A percentile compares a stretch with the other conserved stretches of the same genome.
phyloP scores from a whole-genome alignment of 2,329 filamentous ascomycete species.

The Aspergillus pseudoglaucus region DNA sequence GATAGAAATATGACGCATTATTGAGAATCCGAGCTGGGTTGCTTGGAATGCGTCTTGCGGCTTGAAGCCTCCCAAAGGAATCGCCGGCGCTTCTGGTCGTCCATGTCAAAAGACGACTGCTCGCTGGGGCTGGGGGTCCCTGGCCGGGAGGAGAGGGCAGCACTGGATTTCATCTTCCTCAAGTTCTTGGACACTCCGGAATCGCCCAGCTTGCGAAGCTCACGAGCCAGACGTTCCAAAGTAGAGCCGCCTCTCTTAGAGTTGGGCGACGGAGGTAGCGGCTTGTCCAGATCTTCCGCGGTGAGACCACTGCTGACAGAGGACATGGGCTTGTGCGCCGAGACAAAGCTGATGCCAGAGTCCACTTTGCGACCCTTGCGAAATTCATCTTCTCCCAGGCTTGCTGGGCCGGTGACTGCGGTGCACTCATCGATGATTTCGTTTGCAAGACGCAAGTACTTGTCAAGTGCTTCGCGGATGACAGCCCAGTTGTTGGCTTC shows the following conservation, averaged over 20 bases:
- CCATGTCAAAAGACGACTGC: conserved; percentile 42
- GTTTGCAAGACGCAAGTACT: conserved; percentile 54
- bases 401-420: conserved; percentile 41
- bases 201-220: conserved; percentile 45
- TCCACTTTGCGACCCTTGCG: conserved; percentile 53
- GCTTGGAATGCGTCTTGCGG: conserved; percentile 25
- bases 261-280: conserved; percentile 33
- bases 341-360: conserved; percentile 57
- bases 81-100: conserved; percentile 43
- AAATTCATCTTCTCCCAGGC: conserved; percentile 25
- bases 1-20: conserved; percentile 2
- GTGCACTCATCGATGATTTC: conserved; percentile 56
- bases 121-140: conserved; percentile 29
- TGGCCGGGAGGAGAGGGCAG: conserved; percentile 43
- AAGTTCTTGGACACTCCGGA: conserved; percentile 19
- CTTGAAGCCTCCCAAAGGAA: conserved; percentile 43
- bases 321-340: conserved; percentile 29
- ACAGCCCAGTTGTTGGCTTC: conserved; percentile 53
- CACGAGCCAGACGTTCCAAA: conserved; percentile 55
- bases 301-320: conserved; percentile 33
- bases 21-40: conserved; percentile 13
- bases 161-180: conserved; percentile 48
- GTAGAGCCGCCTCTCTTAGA: conserved; percentile 38
- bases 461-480: conserved; percentile 46
- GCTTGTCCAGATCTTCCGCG: conserved; percentile 33